Base-by-base conservation (phyloP, 176 grass and related monocot species). In the Elymus sibiricus region DNA sequence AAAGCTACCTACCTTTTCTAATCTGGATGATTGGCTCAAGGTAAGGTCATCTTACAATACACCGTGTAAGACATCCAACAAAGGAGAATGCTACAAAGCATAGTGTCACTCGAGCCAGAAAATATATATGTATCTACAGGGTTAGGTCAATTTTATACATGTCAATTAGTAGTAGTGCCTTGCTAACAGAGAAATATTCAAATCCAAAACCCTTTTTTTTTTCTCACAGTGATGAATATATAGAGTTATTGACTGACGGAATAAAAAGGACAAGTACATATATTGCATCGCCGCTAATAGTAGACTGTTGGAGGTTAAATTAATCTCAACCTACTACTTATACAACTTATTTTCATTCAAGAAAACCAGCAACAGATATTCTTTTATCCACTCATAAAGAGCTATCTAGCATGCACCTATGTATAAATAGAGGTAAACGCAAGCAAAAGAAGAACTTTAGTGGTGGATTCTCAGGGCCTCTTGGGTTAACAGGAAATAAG, bases 21-120 rank as follows among this genome's bases (percentile, higher is more conserved):
- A 73, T 86, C 78, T 69, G 9, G 55, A 83, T 35, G 35, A 77
- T 68, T 83, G 21, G 38, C 26, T 59, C 5, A 87, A 61, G 61
- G 43, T 77, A 68, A 77, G 8, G 16, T 10, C 37, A 60, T 21
- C 29, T 2, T 55, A 39, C 6, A 19, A 60, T 49, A 19, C 25
- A 22, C 6, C 27, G 4, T 38, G 17, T 69, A 42, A 9, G 11
- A 64, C 19, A 15, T 49, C 11, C 27, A n/a, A 16, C 2, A 17
- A 67, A 62, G 44, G 2, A 64, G 27, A 39, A 31, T 0, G 5
- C 9, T 53, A 5, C 22, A 2, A 35, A 40, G 35, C 11, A 37
- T 32, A 49, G 4, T 22, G 3, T 3, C 35, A 67, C 29, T 82
- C 3, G 32, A 27, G 29, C 59, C 1, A 9, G 55, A 53, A 74